These are phyloP conservation scores for Brasenia schreberi DNA, from an alignment of 164 flowering plant species.

Conservation along the genomic window DNA sequence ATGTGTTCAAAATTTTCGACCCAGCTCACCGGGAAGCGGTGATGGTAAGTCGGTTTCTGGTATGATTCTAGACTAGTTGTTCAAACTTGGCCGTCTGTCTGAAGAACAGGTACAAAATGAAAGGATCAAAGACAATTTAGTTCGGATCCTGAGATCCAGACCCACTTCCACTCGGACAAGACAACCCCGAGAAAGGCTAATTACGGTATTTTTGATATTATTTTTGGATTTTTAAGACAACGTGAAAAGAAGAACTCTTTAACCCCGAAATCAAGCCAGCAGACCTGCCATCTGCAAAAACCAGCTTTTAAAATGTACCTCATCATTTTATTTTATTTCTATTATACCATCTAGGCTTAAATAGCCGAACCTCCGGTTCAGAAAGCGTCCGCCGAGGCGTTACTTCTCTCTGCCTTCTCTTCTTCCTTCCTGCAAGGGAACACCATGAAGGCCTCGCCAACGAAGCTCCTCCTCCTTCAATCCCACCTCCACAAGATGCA, in stretches of 20 bases:
- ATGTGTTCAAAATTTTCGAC: too few species aligned
- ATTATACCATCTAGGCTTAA: neutral
- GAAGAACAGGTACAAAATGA: too few species aligned
- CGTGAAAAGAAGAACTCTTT: neutral
- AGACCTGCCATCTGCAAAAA: neutral
- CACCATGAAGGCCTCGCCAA: slow-evolving; percentile 5
- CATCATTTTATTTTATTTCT: neutral
- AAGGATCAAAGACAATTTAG: too few species aligned
- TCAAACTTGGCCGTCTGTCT: too few species aligned
- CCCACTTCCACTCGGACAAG: too few species aligned
- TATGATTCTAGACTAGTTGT: too few species aligned
- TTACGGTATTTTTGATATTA: too few species aligned
- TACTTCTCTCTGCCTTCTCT: neutral
- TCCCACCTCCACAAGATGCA: slow-evolving; percentile 15
- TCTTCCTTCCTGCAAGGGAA: neutral
- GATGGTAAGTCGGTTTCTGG: too few species aligned
- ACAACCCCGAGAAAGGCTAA: too few species aligned
- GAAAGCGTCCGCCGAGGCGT: neutral
- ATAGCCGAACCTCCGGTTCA: neutral
- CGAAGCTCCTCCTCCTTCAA: slow-evolving; percentile 21
- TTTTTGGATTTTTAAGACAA: too few species aligned
- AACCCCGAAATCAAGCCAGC: neutral
- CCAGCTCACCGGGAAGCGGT: too few species aligned
- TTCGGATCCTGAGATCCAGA: too few species aligned
- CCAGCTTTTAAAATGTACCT: neutral